Percentiles rank a stretch among this genome's conserved stretches.
Conservation (phyloP, 148 eudicot genomes). For the Camellia sinensis region DNA sequence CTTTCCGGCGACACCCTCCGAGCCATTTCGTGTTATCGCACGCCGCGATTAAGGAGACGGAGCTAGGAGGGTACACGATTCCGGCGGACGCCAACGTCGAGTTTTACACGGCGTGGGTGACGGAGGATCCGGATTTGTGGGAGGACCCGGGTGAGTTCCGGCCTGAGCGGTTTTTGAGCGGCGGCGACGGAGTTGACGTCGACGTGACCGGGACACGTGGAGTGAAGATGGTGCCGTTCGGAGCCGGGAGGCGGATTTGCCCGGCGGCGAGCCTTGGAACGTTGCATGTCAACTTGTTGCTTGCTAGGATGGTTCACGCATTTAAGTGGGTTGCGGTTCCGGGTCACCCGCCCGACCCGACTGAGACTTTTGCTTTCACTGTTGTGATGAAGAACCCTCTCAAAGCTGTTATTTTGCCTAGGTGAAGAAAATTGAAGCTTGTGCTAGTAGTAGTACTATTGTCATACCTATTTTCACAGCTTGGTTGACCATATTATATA, state of each 20-base stretch:
- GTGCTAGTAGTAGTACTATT: too few species aligned
- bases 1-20: slow-evolving; percentile 85
- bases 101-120: slow-evolving; percentile 86
- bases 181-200: slow-evolving; percentile 76
- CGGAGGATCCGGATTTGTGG: slow-evolving; percentile 77
- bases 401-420: slow-evolving; percentile 65
- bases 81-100: slow-evolving; percentile 69
- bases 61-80: slow-evolving; percentile 79
- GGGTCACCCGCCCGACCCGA: slow-evolving; percentile 78
- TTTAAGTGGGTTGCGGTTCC: slow-evolving; percentile 74
- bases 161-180: slow-evolving; percentile 77
- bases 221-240: slow-evolving; percentile 78
- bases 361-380: slow-evolving; percentile 93
- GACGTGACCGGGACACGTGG: slow-evolving; percentile 78
- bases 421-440: slow-evolving; percentile 27
- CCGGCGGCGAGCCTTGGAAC: slow-evolving; percentile 81
- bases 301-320: slow-evolving; percentile 85
- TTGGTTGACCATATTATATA: too few species aligned
- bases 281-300: slow-evolving; percentile 57
- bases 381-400: slow-evolving; percentile 87
- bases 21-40: slow-evolving; percentile 90
- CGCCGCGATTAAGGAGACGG: slow-evolving; percentile 49
- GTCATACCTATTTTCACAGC: too few species aligned
- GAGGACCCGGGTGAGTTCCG: slow-evolving; percentile 57
- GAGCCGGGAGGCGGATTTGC: slow-evolving; percentile 89